These are phyloP conservation scores for Yamadazyma laniorum DNA, from an alignment of 805 yeast species.

Conservation along the genomic window DNA sequence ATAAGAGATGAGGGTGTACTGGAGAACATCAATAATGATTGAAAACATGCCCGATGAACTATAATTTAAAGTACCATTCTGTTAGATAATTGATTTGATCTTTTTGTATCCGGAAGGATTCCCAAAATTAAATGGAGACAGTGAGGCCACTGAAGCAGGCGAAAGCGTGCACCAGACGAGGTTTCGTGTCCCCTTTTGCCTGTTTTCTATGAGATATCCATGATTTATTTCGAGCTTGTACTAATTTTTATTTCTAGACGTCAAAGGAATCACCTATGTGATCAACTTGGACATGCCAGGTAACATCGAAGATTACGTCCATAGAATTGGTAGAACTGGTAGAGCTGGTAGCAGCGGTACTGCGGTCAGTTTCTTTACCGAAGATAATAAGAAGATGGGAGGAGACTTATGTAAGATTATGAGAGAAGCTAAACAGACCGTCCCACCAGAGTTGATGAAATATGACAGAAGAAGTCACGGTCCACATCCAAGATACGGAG, in stretches of 20 bases:
- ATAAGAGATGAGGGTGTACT: too few species aligned
- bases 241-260: constrained; percentile 59
- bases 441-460: constrained; percentile 76
- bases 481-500: constrained; percentile 49
- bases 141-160: constrained; percentile 12
- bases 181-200: constrained; percentile 8
- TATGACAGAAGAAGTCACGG: constrained; percentile 67
- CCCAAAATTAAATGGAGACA: constrained; percentile 2
- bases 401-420: constrained; percentile 85
- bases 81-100: neutral
- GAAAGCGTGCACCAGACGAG: constrained; percentile 10
- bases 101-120: constrained; percentile 1
- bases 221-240: constrained; percentile 1
- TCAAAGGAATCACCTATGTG: constrained; percentile 93
- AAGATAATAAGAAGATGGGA: constrained; percentile 82
- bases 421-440: constrained; percentile 90
- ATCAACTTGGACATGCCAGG: constrained; percentile 97
- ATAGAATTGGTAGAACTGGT: constrained; percentile 99
- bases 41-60: too few species aligned
- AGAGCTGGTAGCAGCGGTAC: constrained; percentile 98
- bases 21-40: too few species aligned
- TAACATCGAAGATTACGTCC: constrained; percentile 97
- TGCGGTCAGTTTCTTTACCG: constrained; percentile 92
- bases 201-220: constrained; percentile 2
- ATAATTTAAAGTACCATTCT: too few species aligned